These are phyloP conservation scores for Eragrostis curvula DNA, from an alignment of 176 grass and related monocot genomes.

Conservation along the genomic window DNA sequence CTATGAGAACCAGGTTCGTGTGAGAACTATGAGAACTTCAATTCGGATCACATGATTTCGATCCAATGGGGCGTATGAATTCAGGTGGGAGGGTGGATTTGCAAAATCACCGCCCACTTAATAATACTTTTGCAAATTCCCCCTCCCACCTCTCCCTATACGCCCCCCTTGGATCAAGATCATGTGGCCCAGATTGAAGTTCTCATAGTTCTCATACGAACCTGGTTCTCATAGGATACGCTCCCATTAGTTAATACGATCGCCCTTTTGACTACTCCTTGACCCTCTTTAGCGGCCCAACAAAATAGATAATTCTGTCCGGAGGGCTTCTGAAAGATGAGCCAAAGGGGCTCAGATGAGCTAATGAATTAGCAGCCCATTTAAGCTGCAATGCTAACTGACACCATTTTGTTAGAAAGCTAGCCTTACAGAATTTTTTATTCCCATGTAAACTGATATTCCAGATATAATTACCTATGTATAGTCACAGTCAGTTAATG, in stretches of 20 bases:
- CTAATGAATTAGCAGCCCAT: constrained; percentile 14
- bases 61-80: no score
- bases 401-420: background rate
- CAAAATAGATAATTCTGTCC: background rate
- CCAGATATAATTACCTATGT: background rate
- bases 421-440: background rate
- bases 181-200: no score
- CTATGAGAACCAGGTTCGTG: no score
- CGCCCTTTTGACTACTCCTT: background rate
- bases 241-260: background rate
- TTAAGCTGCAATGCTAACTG: constrained; percentile 11
- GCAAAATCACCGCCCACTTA: no score
- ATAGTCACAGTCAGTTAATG: background rate
- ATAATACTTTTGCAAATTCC: no score
- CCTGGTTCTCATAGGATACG: no score
- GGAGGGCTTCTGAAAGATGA: background rate
- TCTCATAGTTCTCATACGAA: no score
- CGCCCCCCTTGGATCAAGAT: no score
- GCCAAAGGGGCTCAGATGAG: background rate
- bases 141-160: no score
- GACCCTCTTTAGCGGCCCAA: background rate
- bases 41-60: no score
- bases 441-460: background rate
- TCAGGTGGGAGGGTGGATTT: no score
- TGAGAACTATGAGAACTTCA: no score